Conservation (phyloP, 2,329 filamentous ascomycete species). For the Neonectria faginata region DNA sequence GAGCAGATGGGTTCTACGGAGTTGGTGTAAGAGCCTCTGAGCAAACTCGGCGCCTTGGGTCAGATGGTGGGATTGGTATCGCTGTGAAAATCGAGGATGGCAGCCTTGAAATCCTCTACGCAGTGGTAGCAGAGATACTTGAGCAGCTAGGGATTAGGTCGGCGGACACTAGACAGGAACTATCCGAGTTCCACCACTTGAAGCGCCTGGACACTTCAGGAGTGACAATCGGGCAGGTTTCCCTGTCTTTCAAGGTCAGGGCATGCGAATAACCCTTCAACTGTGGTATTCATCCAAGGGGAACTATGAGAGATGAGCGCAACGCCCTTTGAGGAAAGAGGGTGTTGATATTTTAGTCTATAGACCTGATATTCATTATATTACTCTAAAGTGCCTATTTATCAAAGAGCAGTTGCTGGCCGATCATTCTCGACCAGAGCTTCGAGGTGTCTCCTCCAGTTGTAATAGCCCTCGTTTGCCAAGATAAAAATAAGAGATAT, state of each 20-base stretch:
- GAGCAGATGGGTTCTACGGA: slow-evolving; percentile 62
- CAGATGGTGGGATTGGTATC: slow-evolving; percentile 55
- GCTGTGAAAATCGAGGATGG: slow-evolving; percentile 63
- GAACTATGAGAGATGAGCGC: too few species aligned
- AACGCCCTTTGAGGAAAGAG: too few species aligned
- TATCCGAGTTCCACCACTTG: slow-evolving; percentile 50
- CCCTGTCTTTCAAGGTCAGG: slow-evolving; percentile 33
- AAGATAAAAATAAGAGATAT: too few species aligned
- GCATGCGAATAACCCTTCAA: neutral
- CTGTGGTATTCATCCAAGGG: too few species aligned
- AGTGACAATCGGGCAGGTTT: slow-evolving; percentile 50
- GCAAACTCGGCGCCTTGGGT: slow-evolving; percentile 52
- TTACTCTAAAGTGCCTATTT: neutral
- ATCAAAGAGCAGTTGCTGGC: too few species aligned
- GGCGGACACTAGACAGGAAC: slow-evolving; percentile 41
- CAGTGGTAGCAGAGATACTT: slow-evolving; percentile 57
- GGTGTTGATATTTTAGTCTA: too few species aligned
- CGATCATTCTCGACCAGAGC: too few species aligned
- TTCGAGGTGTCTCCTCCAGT: too few species aligned
- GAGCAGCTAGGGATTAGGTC: slow-evolving; percentile 56
- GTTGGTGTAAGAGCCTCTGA: slow-evolving; percentile 55
- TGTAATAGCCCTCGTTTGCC: too few species aligned
- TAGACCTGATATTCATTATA: too few species aligned
- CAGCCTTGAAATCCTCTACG: slow-evolving; percentile 56
- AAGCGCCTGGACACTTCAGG: slow-evolving; percentile 53